Evolutionary conservation across 257 asterid species (phyloP).

Genomic region (Solanum raphanifolium): DNA sequence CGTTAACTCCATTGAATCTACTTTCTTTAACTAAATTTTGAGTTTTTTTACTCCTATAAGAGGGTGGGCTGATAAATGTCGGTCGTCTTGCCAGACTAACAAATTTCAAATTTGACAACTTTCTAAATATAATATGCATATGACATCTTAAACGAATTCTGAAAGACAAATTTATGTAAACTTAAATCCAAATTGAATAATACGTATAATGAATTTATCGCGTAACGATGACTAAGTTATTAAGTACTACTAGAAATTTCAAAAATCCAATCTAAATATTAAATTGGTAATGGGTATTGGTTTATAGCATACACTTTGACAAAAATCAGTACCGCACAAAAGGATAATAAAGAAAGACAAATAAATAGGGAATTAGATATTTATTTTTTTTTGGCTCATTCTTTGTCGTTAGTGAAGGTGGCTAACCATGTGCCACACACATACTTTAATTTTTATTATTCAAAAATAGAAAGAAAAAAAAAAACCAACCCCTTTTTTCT

Average conservation of each 20-base stretch:
- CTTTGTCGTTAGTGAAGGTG: slow-evolving; percentile 51
- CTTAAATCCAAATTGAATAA: neutral
- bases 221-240: neutral
- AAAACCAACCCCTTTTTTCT: neutral
- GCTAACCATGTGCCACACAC: slow-evolving; percentile 63
- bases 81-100: neutral
- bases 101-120: neutral
- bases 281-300: neutral
- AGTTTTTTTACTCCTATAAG: neutral
- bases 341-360: neutral
- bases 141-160: no score
- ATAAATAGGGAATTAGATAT: neutral
- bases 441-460: neutral
- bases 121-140: neutral
- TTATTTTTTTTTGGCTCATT: slow-evolving; percentile 23
- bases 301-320: neutral
- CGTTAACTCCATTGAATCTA: neutral
- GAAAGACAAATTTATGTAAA: neutral
- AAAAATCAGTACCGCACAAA: neutral
- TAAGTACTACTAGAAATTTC: neutral
- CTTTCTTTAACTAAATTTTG: neutral
- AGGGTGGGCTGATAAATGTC: neutral
- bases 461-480: neutral
- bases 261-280: neutral
- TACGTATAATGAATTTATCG: neutral